Base-by-base conservation (phyloP, 352 stramenopile genomes). In the Pythium volutum region DNA sequence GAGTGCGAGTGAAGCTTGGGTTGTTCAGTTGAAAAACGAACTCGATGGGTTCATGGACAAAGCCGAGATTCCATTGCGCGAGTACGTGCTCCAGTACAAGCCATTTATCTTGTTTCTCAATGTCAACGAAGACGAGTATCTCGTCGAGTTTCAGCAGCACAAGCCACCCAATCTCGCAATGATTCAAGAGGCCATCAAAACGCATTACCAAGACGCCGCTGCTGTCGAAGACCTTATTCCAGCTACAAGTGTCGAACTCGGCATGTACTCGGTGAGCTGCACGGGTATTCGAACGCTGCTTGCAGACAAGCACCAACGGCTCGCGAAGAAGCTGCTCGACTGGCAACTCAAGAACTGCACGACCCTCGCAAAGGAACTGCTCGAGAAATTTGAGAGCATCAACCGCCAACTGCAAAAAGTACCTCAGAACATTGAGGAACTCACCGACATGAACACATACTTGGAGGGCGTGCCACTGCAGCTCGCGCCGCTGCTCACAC, bases 401-500 rank as follows among this genome's bases (percentile, higher is more conserved):
- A 91, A 94, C 39, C 73, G 83, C 6, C 84, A 93, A 59, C 74
- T 96, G 22, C 87, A 89, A 58, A 93, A 89, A 63, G 80, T 90
- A 9, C 88, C 91, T 14, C 79, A 91, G 47, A 95, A 97, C 65
- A 97, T 98, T 50, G 92, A 98, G 61, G 84, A 97, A 61, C 69
- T 98, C 25, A 93, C 83, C 0, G 89, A 97, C 38, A 86, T 97
- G 79, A 88, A 77, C 43, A 64, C 81, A 9, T 97, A 95, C 53
- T 74, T 96, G 29, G 87, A 93, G 51, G 77, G 74, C 27, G 84
- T 96, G 1, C 68, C 75, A 0, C 48, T 69, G 4, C 83, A 93
- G 47, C 66, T 94, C 15, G 71, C 78, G 3, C 83, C 85, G 0
- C 39, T 94, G 54, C 60, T 93, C 27, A 81, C 70, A 5, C 82